Evolutionary conservation across 2,329 filamentous ascomycete species (phyloP).

Genomic region (Stachybotrys elegans): DNA sequence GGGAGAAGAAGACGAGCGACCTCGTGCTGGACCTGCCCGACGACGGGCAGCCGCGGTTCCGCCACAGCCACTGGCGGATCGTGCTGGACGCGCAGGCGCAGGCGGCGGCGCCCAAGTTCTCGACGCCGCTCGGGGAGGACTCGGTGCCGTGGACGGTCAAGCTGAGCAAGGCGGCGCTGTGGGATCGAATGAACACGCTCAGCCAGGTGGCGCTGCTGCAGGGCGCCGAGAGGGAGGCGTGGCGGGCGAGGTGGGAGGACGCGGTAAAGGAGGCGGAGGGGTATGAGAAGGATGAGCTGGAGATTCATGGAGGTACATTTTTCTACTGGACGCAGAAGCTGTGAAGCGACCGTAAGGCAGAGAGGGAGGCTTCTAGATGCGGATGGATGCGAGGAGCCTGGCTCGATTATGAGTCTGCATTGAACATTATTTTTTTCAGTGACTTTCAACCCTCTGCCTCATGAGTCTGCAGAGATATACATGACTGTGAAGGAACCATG

Average conservation of each 20-base stretch:
- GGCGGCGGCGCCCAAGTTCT: constrained; percentile 45
- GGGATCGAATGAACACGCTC: constrained; percentile 60
- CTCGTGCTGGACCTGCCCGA: constrained; percentile 45
- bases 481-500: constrained; percentile 45
- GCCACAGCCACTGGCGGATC: constrained; percentile 57
- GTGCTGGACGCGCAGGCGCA: constrained; percentile 59
- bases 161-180: constrained; percentile 55
- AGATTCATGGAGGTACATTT: constrained; percentile 59
- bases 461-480: constrained; percentile 64
- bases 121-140: constrained; percentile 55
- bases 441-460: constrained; percentile 14
- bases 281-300: constrained; percentile 58
- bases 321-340: constrained; percentile 55
- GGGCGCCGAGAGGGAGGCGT: constrained; percentile 42
- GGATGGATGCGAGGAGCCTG: too few relatives aligned
- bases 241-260: constrained; percentile 47
- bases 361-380: too few relatives aligned
- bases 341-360: too few relatives aligned
- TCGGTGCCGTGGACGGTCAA: constrained; percentile 52
- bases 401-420: too few relatives aligned
- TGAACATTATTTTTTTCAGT: too few relatives aligned
- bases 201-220: constrained; percentile 61
- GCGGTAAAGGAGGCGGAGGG: constrained; percentile 46
- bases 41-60: constrained; percentile 60
- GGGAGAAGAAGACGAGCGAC: constrained; percentile 59